These are phyloP conservation scores for Fusarium foetens DNA, from an alignment of 2,329 filamentous ascomycete genomes.

Conservation along the genomic window DNA sequence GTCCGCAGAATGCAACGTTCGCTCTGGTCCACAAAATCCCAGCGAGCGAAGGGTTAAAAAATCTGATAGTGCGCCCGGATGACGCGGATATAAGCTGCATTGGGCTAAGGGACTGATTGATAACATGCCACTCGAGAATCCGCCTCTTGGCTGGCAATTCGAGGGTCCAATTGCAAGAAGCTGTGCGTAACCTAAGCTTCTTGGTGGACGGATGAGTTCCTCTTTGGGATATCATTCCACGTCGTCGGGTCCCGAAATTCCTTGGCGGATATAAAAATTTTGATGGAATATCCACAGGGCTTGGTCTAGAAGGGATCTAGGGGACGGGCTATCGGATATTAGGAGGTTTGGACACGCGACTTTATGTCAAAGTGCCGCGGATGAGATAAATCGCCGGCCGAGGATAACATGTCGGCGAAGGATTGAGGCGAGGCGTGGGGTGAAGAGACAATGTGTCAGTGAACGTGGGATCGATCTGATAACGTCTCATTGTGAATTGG, in stretches of 20 bases:
- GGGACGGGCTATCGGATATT: neutral
- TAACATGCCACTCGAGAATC: constrained; percentile 8
- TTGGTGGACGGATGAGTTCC: neutral
- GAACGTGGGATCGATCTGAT: constrained; percentile 1
- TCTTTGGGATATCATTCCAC: constrained; percentile 6
- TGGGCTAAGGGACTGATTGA: constrained; percentile 25
- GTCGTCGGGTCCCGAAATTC: constrained; percentile 1
- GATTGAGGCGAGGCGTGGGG: neutral
- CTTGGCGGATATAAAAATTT: constrained; percentile 9
- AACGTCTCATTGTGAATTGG: neutral
- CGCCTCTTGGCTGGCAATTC: neutral
- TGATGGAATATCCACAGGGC: neutral
- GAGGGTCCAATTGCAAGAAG: neutral
- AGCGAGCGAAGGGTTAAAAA: neutral
- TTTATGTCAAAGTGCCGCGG: neutral
- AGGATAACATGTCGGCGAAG: neutral
- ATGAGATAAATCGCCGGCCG: neutral
- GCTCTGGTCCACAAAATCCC: neutral
- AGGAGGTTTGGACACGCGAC: neutral
- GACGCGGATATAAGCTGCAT: constrained; percentile 18
- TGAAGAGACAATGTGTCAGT: neutral
- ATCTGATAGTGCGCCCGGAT: constrained; percentile 4
- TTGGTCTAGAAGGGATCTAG: constrained; percentile 14
- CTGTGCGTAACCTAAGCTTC: neutral
- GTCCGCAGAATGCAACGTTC: constrained; percentile 4